Evolutionary conservation across 192 early-diverging fungal species (phyloP), one percentile per base, ranked within the genome.

Genomic region (Linnemannia exigua): DNA sequence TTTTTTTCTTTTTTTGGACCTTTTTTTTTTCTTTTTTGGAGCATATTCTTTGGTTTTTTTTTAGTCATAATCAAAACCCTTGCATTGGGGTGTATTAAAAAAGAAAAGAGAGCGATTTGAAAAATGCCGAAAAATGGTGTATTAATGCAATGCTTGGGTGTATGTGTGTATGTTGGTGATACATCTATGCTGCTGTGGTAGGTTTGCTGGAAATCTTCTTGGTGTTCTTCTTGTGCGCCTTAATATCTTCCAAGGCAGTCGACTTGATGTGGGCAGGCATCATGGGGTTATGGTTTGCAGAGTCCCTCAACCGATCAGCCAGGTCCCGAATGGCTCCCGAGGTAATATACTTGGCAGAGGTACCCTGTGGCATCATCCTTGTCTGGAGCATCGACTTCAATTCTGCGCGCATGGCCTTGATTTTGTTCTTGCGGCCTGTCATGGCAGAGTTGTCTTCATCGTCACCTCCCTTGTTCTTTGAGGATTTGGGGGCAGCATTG

Each of bases 311-410:
- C 9, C 92, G 88, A 70, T 93, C 93, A 5, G 91, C 94, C 44
- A 95, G 85, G 70, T 94, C 93, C 38, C 90, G 86, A 38, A 95
- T 91, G 22, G 88, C 82, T 41, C 92, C 90, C 75, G 93, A 88
- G 3, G 95, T 94, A 37, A 95, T 87, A 72, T 94, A 96, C 58
- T 92, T 93, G 12, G 86, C 89, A 35, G 91, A 92, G 0, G 87
- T 84, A 51, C 92, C 92, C 58, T 82, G 80, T 17, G 91, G 91
- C 66, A 93, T 72, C 70, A 92, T 75, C 17, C 88, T 83, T 44
- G 88, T 82, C 38, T 87, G 84, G 14, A 92, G 68, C 80, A 93
- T 67, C 8, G 81, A 72, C 46, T 87, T 89, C 28, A 93, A 82
- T 72, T 93, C 80, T 4, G 70, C 63, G 12, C 89, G 87, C 87